Evolutionary conservation across 331 rosid species (phyloP).

Genomic region (Quercus tomentella): DNA sequence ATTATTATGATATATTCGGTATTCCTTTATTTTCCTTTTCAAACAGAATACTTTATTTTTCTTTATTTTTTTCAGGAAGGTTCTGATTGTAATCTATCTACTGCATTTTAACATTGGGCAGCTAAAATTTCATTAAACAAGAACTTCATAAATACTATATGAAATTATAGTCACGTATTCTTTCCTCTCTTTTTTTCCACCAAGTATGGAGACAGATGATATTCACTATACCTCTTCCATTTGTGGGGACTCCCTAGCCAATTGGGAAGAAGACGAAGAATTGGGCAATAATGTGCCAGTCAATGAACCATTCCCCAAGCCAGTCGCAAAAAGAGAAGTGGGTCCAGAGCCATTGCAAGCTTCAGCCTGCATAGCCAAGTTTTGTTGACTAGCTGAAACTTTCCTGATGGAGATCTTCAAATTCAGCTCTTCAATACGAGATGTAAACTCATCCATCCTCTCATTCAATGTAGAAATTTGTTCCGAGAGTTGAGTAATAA

Average conservation of each 20-base stretch:
- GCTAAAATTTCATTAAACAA: neutral
- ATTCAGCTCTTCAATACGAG: constrained; percentile 88
- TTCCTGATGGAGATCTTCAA: constrained; percentile 49
- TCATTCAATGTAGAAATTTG: constrained; percentile 92
- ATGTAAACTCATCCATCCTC: constrained; percentile 95
- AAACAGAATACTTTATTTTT: neutral
- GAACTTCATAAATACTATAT: neutral
- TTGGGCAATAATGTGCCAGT: constrained; percentile 69
- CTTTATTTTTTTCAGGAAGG: neutral
- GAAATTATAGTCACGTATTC: neutral
- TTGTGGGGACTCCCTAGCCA: constrained; percentile 72
- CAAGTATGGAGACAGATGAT: neutral
- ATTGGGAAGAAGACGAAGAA: constrained; percentile 77
- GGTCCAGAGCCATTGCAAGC: constrained; percentile 80
- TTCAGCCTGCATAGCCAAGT: constrained; percentile 74
- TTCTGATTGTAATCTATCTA: neutral
- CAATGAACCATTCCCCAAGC: constrained; percentile 77
- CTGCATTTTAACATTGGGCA: neutral
- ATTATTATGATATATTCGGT: neutral
- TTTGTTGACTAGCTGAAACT: constrained; percentile 79
- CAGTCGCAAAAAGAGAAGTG: constrained; percentile 59
- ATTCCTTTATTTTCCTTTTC: neutral
- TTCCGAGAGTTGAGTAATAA: constrained; percentile 88
- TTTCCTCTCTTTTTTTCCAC: neutral
- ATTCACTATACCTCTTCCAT: constrained; percentile 74